Evolutionary conservation across 345 rosid genomes (phyloP), one percentile per base, ranked within the genome.

Genomic region (Bruguiera parviflora): DNA sequence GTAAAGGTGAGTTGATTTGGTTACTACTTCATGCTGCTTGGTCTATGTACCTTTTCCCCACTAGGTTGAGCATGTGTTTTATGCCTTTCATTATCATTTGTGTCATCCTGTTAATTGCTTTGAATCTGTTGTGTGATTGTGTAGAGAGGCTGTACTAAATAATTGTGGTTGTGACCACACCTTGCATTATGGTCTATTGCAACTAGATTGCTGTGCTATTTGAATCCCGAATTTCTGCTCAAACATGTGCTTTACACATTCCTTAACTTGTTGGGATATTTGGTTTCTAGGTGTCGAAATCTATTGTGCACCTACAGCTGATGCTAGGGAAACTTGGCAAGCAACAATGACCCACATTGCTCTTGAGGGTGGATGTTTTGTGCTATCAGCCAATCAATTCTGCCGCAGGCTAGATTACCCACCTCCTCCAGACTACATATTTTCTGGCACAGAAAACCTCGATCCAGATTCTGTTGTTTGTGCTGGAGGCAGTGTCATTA

Each of bases 281-380:
- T 29, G 65, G 28, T 43, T 75, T 80, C 32, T 70, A 89, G 97
- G 98, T 52, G 66, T 91, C 68, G 95, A 91, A 75, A 91, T 94
- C 68, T 94, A 94, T 76, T 91, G 98, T 80, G 96, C 97, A 33
- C 98, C 98, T 0, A 91, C 98, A 13, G 98, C 98, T 71, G 98
- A 94, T 82, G 52, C 93, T 27, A 81, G 97, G 83, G 84, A 81
- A 5, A 77, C 81, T 62, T 94, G 98, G 99, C 92, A 78, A 78
- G 88, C 98, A 28, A 84, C 96, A 6, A 86, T 94, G 89, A 94
- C 90, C 61, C 96, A 91, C 63, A 91, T 94, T n/a, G 97, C 97
- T 76, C 90, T 89, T 56, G 98, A 94, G 68, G 98, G 97, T 51
- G 97, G 96, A 74, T 94, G 99, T 67, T 91, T 89, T 73, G 96